These are phyloP conservation scores for Ichthyophonus hoferi DNA, from an alignment of 208 protist genomes.

Conservation along the genomic window DNA sequence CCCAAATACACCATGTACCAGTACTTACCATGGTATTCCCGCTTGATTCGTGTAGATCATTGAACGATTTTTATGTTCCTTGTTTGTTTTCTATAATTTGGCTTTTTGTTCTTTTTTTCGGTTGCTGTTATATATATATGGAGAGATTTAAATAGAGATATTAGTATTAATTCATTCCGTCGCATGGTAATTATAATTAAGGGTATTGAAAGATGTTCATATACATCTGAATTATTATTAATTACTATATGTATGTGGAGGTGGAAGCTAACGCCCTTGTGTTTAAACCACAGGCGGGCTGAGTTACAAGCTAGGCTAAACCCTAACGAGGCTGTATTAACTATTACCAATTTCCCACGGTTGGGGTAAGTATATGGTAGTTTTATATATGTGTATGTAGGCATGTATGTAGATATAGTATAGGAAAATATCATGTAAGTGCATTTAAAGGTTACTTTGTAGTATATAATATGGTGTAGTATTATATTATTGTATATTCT, in stretches of 20 bases:
- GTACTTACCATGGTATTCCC: no score
- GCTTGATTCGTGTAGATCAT: no score
- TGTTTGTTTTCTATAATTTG: no score
- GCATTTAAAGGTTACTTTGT: background rate
- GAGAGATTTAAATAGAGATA: background rate
- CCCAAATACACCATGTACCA: no score
- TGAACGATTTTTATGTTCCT: no score
- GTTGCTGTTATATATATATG: no score
- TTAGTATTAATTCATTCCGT: constrained; percentile 55
- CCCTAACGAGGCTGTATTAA: constrained; percentile 71
- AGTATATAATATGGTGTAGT: background rate
- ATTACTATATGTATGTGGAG: no score
- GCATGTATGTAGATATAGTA: background rate
- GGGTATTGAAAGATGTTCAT: constrained; percentile 66
- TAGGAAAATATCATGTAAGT: background rate
- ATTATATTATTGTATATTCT: background rate
- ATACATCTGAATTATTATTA: constrained; percentile 63
- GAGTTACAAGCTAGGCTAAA: constrained; percentile 69
- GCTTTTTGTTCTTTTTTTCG: no score
- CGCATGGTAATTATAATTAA: constrained; percentile 71
- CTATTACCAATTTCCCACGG: constrained; percentile 86
- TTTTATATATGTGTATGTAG: no score
- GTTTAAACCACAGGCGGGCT: no score
- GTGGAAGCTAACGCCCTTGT: no score
- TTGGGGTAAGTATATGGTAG: no score